Percentiles rank a stretch among this genome's conserved stretches.
Conservation (phyloP, 2,329 filamentous ascomycete species). For the Penicillium carneum region DNA sequence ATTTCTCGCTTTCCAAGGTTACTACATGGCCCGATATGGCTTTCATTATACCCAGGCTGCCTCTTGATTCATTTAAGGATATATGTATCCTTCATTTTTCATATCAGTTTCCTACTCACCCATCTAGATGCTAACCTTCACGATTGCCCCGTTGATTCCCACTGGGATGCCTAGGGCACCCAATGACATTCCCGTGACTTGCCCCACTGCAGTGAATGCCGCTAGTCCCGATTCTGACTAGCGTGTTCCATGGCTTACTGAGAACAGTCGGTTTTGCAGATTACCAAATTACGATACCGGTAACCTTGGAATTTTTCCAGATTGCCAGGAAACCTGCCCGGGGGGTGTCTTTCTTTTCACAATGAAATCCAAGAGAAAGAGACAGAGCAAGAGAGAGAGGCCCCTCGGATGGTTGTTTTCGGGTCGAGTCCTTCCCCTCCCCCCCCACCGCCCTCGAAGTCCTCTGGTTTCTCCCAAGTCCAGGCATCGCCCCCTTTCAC, state of each 20-base stretch:
- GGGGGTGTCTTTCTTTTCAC: constrained; percentile 5
- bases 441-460: not conserved
- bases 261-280: constrained; percentile 15
- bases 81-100: not conserved
- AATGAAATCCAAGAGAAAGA: not conserved
- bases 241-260: constrained; percentile 7
- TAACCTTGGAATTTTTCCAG: constrained; percentile 8
- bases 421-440: constrained; percentile 16
- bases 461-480: constrained; percentile 10
- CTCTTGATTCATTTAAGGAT: not conserved
- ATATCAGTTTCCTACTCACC: constrained; percentile 9
- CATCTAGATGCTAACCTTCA: constrained; percentile 19
- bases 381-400: not conserved
- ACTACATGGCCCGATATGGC: not conserved
- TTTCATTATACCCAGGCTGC: not conserved
- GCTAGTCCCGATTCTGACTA: constrained; percentile 4
- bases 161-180: constrained; percentile 6
- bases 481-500: constrained; percentile 25
- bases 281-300: constrained; percentile 16
- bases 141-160: not conserved
- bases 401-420: constrained; percentile 15
- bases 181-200: constrained; percentile 22
- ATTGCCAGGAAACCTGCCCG: not conserved
- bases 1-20: not conserved
- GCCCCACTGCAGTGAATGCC: not conserved